Conservation (phyloP, 169 alveolate species). For the Nephromyces sp. region DNA sequence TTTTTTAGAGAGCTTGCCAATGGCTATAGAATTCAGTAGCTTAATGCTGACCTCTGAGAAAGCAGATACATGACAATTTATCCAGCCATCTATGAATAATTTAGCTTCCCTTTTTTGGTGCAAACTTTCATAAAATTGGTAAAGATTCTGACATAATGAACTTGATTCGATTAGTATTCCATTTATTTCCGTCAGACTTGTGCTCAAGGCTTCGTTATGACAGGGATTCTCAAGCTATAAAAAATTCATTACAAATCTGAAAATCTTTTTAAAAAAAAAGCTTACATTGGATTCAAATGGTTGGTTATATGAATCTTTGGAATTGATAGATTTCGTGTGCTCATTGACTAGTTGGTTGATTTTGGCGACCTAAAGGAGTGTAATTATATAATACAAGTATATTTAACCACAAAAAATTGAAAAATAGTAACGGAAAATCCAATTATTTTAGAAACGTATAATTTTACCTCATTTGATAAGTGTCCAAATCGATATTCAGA, state of each 20-base stretch:
- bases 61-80: neutral
- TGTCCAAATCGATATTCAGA: neutral
- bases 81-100: neutral
- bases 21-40: too few relatives aligned
- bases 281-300: neutral
- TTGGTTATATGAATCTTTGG: neutral
- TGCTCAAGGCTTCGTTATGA: too few relatives aligned
- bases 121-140: neutral
- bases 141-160: neutral
- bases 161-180: neutral
- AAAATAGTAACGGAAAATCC: too few relatives aligned
- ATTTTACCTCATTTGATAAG: neutral
- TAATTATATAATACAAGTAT: too few relatives aligned
- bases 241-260: neutral
- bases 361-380: neutral
- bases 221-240: neutral
- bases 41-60: neutral
- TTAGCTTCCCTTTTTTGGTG: neutral
- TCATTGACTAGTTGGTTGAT: neutral
- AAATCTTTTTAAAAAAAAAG: neutral
- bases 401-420: too few relatives aligned
- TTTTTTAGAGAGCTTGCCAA: too few relatives aligned
- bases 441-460: neutral
- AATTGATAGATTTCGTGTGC: neutral
- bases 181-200: neutral